Evolutionary conservation across 495 filamentous ascomycete genomes (phyloP), one percentile per base, ranked within the genome.

Genomic region (Penicillium chermesinum): DNA sequence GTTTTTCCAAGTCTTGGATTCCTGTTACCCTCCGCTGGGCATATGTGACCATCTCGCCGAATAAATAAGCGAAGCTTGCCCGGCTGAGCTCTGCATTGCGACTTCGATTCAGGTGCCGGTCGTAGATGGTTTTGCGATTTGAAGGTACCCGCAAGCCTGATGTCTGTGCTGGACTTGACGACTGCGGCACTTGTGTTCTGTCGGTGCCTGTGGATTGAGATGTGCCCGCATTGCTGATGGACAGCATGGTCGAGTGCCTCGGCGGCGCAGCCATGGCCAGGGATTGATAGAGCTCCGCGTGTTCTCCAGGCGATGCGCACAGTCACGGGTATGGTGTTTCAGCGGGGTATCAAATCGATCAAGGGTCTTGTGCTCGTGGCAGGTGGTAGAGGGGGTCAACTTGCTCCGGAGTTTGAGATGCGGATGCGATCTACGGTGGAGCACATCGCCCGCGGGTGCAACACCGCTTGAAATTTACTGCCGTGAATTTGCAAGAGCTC

Each of bases 111-210:
- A 97, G 75, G 50, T 95, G 88, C 45, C 94, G 81, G 77, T 97
- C 89, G 70, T 97, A 99, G 69, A 99, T 96, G 41, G 90, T 96
- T 69, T 96, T 96, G 69, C 88, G 88, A 62, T 85, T 93, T 19
- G 87, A 86, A n/a, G 93, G 90, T 57, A 95, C 88, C 50, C 90
- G 86, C 41, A 98, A 86, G n/a, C 86, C 88, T 7, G 81, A 65
- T 37, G 73, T 64, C 18, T 64, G 54, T 50, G 70, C 63, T 53
- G 64, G 44, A 46, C 59, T 63, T 69, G 73, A 55, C 32, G 55
- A 39, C 17, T 66, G 65, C 25, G 50, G 44, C 36, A 46, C 17
- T 40, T 61, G 60, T 25, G 54, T 59, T 35, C 64, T 66, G 13
- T 71, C 68, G 41, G 32, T 58, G 9, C 58, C 30, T 20, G 46